A percentile compares a stretch with the other conserved stretches of the same genome.
phyloP scores from a whole-genome alignment of 495 filamentous ascomycete species.

The Penicillium alfredii region DNA sequence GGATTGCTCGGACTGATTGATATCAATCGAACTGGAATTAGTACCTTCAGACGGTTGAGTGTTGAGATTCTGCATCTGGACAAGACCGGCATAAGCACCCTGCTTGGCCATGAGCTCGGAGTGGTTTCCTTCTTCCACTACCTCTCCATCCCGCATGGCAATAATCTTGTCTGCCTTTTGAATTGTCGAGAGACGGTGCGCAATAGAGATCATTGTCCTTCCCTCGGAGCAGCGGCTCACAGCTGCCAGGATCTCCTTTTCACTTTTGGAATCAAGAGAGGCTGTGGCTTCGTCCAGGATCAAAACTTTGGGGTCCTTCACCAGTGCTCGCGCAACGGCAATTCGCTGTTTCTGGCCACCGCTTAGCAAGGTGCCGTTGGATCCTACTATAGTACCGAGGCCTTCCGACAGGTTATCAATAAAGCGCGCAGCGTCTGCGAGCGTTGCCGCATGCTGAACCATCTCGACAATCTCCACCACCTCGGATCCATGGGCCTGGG shows the following conservation, averaged over 20 bases:
- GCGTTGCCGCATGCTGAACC: conserved; percentile 31
- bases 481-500: conserved; percentile 24
- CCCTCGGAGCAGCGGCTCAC: no score
- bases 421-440: conserved; percentile 41
- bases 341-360: conserved; percentile 60
- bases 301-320: conserved; percentile 74
- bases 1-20: conserved; percentile 22
- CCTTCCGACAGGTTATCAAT: conserved; percentile 45
- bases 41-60: no score
- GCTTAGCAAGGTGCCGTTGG: conserved; percentile 52
- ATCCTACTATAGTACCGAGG: conserved; percentile 47
- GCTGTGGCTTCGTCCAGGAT: conserved; percentile 80
- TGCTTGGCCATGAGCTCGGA: conserved; percentile 29
- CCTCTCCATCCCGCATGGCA: conserved; percentile 50
- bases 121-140: conserved; percentile 53
- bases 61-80: conserved; percentile 38
- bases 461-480: conserved; percentile 34
- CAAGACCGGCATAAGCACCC: conserved; percentile 43
- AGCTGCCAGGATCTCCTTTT: conserved; percentile 50
- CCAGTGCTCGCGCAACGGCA: conserved; percentile 62
- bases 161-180: conserved; percentile 62
- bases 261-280: conserved; percentile 47
- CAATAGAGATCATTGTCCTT: conserved; percentile 44
- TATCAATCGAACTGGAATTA: no score
- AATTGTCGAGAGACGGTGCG: conserved; percentile 44